Evolutionary conservation across 2,329 filamentous ascomycete genomes (phyloP), one percentile per base, ranked within the genome.

Genomic region (Ilyonectria destructans): DNA sequence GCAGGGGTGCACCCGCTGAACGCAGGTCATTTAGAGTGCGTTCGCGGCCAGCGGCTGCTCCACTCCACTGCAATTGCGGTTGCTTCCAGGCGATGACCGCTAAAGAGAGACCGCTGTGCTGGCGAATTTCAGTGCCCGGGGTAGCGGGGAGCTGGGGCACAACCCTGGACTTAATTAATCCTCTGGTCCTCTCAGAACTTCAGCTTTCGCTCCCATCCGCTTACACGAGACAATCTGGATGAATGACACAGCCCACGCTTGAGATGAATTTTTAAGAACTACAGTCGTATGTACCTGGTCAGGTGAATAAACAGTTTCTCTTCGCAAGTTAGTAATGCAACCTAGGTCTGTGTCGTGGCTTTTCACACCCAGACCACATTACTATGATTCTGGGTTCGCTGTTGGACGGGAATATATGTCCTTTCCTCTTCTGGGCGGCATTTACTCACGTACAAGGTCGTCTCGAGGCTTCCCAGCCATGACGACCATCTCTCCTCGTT

Each of bases 1-100:
- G 51, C 51, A 54, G 51, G 51, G 51, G 51, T 51, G 17, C 23
- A 17, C 15, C 23, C 23, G 48, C 48, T 51, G 23, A 15, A 49
- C 31, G 26, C 46, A 17, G 46, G 23, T 13, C 46, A 23, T 19
- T 49, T 49, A 23, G 26, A 26, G 23, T 17, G 26, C 29, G 26
- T 5, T 51, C 48, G 46, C 9, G 31, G 13, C 15, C 23, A 4
- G 23, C 15, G 48, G 15, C 26, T 51, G 48, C 48, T 23, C 21
- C 26, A 51, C 23, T 23, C 23, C 23, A 23, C 48, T 51, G 23
- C 6, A 8, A 13, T 29, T 23, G 23, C 17, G 6, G 8, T 23
- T 15, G 23, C 23, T 51, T 51, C 48, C 48, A 51, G 48, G 48
- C 21, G 48, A n/a, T 6, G 23, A 10, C 48, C 48, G 23, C 46